These are phyloP conservation scores for Ustilago loliicola DNA, from an alignment of 1,284 basidiomycete genomes.

Conservation along the genomic window DNA sequence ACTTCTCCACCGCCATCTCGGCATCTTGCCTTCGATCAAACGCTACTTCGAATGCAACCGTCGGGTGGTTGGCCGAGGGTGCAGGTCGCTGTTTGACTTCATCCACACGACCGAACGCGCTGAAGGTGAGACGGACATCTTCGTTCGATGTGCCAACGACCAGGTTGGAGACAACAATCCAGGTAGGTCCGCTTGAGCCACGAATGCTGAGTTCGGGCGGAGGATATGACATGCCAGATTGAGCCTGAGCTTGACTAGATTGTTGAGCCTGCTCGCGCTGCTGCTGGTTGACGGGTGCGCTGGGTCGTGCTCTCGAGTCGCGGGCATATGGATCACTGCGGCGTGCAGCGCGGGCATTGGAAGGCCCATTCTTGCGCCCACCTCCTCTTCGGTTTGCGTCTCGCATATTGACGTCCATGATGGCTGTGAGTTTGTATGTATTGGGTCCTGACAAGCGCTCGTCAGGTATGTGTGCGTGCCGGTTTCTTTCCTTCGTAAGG, in stretches of 20 bases:
- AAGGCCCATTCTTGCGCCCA: slow-evolving; percentile 32
- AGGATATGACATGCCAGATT: slow-evolving; percentile 42
- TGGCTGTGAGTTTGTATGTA: neutral
- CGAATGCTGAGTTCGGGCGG: slow-evolving; percentile 62
- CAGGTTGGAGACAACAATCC: slow-evolving; percentile 66
- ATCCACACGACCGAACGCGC: slow-evolving; percentile 58
- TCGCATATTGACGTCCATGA: slow-evolving; percentile 43
- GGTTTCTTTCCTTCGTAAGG: neutral
- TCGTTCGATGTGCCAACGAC: slow-evolving; percentile 62
- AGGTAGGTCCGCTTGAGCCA: slow-evolving; percentile 62
- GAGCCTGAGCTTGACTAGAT: neutral
- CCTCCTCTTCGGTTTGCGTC: slow-evolving; percentile 35
- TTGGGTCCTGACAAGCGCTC: neutral
- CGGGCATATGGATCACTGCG: slow-evolving; percentile 51
- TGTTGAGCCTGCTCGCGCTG: too few relatives aligned
- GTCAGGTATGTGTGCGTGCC: neutral
- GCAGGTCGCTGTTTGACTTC: slow-evolving; percentile 58
- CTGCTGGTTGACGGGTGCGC: slow-evolving; percentile 12
- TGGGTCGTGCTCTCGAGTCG: slow-evolving; percentile 32
- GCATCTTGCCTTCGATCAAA: slow-evolving; percentile 59
- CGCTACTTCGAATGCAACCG: slow-evolving; percentile 62
- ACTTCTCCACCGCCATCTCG: slow-evolving; percentile 57
- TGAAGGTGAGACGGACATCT: slow-evolving; percentile 66
- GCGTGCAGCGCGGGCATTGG: slow-evolving; percentile 31
- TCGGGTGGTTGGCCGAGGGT: slow-evolving; percentile 57